Evolutionary conservation across 2,329 filamentous ascomycete species (phyloP), one percentile per base, ranked within the genome.

Genomic region (Epichloe coenophiala): DNA sequence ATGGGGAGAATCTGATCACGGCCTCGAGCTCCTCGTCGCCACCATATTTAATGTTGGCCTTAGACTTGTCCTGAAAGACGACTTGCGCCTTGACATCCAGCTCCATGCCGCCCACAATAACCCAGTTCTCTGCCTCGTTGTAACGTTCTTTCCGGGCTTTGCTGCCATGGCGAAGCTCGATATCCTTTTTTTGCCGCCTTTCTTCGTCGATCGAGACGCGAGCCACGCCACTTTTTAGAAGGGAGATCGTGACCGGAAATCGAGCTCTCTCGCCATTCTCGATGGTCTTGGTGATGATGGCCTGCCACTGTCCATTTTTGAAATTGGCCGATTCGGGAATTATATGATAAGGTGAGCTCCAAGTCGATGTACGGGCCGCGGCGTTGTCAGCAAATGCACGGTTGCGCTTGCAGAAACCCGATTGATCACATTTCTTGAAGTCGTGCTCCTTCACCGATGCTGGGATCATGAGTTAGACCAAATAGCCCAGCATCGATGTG

Each of bases 361-460:
- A 96, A 31, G 75, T 73, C 8, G 79, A 75, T 53, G 80, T 81
- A 51, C 80, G 70, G 41, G 79, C 71, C 44, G 78, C 69, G 55
- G 83, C 88, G 55, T 78, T 73, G 68, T 97, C 90, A 64, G 93
- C 93, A 64, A 86, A 90, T 39, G 80, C 86, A 65, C 93, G 83
- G 70, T 97, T 97, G 57, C 93, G 86, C 65, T 89, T 93, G 71
- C 93, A 98, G 73, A 98, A 98, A 61, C 93, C 93, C 4, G 91
- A 93, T 65, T 98, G 91, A 58, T 86, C 73, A 72, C 93, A 98
- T 60, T 86, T 95, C 65, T 97, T 98, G 77, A 97, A 98, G 67
- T 95, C 90, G 61, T 95, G 83, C 64, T 95, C 86, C 71, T 98
- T 98, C 48, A 98, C 93, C 60, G 80, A 76, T 57, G 79, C 89